Percentiles rank a stretch among this genome's conserved stretches.
Evolutionary conservation across 148 eudicot species (phyloP).

Genomic region (Mesembryanthemum crystallinum): DNA sequence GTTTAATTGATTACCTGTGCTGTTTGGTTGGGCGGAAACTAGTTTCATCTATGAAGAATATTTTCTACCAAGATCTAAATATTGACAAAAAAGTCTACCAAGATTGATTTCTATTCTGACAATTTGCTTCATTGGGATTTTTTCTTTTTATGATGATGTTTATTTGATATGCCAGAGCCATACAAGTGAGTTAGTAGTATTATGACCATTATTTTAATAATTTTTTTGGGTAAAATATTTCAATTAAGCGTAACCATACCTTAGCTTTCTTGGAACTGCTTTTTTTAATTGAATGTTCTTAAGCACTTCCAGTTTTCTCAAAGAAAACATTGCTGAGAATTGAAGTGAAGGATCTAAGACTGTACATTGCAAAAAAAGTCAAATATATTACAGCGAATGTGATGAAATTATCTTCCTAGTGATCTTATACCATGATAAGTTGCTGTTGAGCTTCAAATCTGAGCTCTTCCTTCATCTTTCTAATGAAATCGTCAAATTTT

Average conservation of each 20-base stretch:
- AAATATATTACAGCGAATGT: constrained; percentile 2
- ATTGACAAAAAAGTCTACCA: too few relatives aligned
- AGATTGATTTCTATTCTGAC: background rate
- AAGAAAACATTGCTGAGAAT: background rate
- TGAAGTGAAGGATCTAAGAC: background rate
- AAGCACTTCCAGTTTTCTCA: background rate
- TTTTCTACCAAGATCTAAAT: background rate
- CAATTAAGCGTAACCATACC: background rate
- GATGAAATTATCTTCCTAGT: constrained; percentile 1
- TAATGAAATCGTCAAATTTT: constrained; percentile 76
- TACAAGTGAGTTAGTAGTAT: background rate
- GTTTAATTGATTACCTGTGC: background rate
- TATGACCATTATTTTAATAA: background rate
- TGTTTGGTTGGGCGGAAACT: background rate
- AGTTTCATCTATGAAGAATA: background rate
- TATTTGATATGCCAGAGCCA: background rate
- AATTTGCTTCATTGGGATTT: background rate
- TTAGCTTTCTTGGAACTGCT: background rate
- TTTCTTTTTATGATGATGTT: background rate
- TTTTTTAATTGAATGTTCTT: background rate
- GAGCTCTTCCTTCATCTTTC: constrained; percentile 65
- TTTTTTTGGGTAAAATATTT: background rate
- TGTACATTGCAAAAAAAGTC: background rate
- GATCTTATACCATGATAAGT: constrained; percentile 28
- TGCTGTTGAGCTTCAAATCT: constrained; percentile 53